Evolutionary conservation across 2,329 filamentous ascomycete genomes (phyloP), one percentile per base, ranked within the genome.

Genomic region (Grosmannia huntii): DNA sequence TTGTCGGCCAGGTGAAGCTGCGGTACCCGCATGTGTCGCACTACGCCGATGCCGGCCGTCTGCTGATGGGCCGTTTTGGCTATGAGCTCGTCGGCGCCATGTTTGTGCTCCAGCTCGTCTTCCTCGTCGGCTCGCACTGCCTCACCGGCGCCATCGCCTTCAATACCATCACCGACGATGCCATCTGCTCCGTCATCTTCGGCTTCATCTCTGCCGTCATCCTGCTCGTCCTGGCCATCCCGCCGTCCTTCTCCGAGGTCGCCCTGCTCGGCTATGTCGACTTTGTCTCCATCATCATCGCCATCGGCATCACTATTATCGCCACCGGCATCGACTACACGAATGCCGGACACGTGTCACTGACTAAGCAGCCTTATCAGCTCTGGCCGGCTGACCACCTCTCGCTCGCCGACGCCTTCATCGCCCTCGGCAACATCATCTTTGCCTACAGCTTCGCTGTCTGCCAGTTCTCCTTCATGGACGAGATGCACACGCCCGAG

Each of bases 101-200:
- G 62, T 84, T 86, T 64, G 72, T 79, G 11, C 69, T 88, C 21
- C 82, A 87, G 68, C 73, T 89, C 46, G 71, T 85, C 58, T 87
- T 89, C 70, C 78, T 87, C 64, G 83, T 86, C 70, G 83, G 80
- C 38, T 86, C 84, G n/a, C 87, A 90, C 70, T 75, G 86, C 56
- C 72, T 89, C 61, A 87, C 84, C 0, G 87, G 87, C 63, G 79
- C 78, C 36, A 84, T 88, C 64, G 85, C 85, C 63, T 80, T 88
- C 69, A 83, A 83, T 64, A 82, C 77, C 55, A 73, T 89, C 56
- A 83, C 83, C 5, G 68, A 79, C 4, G 77, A 85, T 61, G 79
- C 68, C 53, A 65, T 69, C 19, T 78, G 75, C 68, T 73, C 73
- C 23, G 64, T 77, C 52, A 70, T 74, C 55, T 78, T 76, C 60